Evolutionary conservation across 2,329 filamentous ascomycete genomes (phyloP), one percentile per base, ranked within the genome.

Genomic region (Emmonsia crescens): DNA sequence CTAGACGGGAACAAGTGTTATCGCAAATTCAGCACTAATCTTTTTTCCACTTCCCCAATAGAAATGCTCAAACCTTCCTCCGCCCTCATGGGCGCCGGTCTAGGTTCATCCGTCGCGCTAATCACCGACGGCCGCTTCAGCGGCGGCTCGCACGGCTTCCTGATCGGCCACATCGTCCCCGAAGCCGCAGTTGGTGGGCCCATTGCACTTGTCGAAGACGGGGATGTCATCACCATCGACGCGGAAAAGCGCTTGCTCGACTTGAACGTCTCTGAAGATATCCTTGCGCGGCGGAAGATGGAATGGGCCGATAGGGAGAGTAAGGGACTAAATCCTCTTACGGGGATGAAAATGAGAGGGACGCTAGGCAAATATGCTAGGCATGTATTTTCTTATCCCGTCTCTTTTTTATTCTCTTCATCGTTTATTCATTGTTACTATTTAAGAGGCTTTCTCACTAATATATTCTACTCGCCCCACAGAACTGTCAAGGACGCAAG

Each of bases 121-220:
- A 86, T 90, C 73, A 90, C 87, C 0, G 87, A 90, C 68, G 87
- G 87, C 0, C 80, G 93, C 54, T 97, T 96, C 74, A 88, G 84
- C 55, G 93, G 93, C 38, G 93, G 52, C 75, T 85, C 66, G 83
- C 71, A 73, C 59, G 71, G 71, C 2, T 73, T 73, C 62, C 54
- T 73, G 62, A 73, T 73, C n/a, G 71, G 71, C 5, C 71, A 73
- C 70, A 90, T 96, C 16, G 89, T 89, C 2, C 93, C 93, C 2
- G 93, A 97, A 75, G 93, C 93, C 0, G 90, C 89, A 1, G 87
- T 88, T 1, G 93, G 93, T 19, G 93, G 93, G 0, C 92, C 93
- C 0, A 91, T 97, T 70, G 92, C 89, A 0, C 78, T 96, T 5
- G 89, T 96, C 2, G 73, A 79, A 67, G 83, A 95, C 68, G 93